These are phyloP conservation scores for Penicillium sp. DNA, from an alignment of 2,329 filamentous ascomycete genomes.

Conservation along the genomic window DNA sequence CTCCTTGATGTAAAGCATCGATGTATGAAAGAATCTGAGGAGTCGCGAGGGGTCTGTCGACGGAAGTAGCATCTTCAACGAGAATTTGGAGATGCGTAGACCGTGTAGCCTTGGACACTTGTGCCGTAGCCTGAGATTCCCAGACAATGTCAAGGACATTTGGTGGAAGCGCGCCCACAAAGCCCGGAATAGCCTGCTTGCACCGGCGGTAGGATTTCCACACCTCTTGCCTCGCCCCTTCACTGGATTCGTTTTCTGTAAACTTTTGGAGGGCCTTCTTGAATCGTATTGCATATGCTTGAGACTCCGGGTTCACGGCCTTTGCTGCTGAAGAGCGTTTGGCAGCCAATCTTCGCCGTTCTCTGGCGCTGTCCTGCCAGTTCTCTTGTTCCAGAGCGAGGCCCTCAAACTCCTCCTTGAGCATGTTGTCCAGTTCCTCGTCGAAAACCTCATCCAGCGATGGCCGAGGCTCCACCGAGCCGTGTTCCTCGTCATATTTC, in stretches of 20 bases:
- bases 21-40: conserved; percentile 63
- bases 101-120: conserved; percentile 46
- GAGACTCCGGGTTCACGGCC: conserved; percentile 31
- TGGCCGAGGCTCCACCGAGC: conserved; percentile 20
- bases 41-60: conserved; percentile 52
- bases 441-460: conserved; percentile 39
- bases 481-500: conserved; percentile 39
- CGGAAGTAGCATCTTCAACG: conserved; percentile 61
- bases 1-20: conserved; percentile 62
- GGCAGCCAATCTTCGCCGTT: conserved; percentile 14
- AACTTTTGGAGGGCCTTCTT: conserved; percentile 36
- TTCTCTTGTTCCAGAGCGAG: conserved; percentile 37
- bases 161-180: conserved; percentile 55
- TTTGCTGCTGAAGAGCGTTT: conserved; percentile 32
- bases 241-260: conserved; percentile 26
- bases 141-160: conserved; percentile 64
- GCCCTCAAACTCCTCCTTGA: conserved; percentile 37
- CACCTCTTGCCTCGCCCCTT: conserved; percentile 34
- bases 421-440: conserved; percentile 40
- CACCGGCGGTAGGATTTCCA: conserved; percentile 52
- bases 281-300: conserved; percentile 41
- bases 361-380: conserved; percentile 28
- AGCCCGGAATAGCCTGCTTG: conserved; percentile 43
- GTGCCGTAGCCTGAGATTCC: conserved; percentile 50
- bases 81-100: conserved; percentile 60